Evolutionary conservation across 1,284 basidiomycete species (phyloP), one percentile per base, ranked within the genome.

Genomic region (Xerocomus minutiporus): DNA sequence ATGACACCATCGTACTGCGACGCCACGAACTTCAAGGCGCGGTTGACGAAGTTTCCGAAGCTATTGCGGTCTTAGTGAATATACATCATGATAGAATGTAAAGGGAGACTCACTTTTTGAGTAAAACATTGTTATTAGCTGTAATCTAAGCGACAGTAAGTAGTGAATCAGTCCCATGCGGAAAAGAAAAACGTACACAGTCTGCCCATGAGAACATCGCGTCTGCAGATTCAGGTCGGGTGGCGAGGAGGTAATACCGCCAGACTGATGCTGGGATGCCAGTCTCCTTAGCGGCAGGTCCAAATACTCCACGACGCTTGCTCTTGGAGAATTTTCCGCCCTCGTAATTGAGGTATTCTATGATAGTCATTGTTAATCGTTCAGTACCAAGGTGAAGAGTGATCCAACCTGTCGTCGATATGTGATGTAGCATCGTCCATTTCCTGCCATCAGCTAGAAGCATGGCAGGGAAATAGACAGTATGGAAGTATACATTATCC

Each of bases 321-420:
- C 93, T 95, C 75, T 99, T 99, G 52, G 93, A 97, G 79, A 99
- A 99, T 71, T 99, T 99, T 49, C 95, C 96, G 51, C 93, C 93
- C 71, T 99, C 97, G 71, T 99, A 99, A 68, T 98, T 97, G 54
- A 99, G 79, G 70, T 97, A 99, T 71, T 99, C 94, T 94, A 61
- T 2, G 48, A 26, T n/a, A 32, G 20, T 26, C 50, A 38, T 50
- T 29, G 46, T 63, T 13, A 54, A 26, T 31, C 29, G 7, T 17
- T 41, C 26, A 38, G 11, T 9, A 39, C 25, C 43, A 12, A 42
- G 6, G 4, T 34, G 5, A 6, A 28, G 25, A 50, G 31, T 29
- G 31, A 47, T 61, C 76, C 59, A 53, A 92, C 93, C 94, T 54
- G 97, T 98, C 6, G 93, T 93, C 26, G 93, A 97, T 55, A 99